Evolutionary conservation across 139 green algal genomes (phyloP).

Genomic region (Pseudopediastrum boryanum): DNA sequence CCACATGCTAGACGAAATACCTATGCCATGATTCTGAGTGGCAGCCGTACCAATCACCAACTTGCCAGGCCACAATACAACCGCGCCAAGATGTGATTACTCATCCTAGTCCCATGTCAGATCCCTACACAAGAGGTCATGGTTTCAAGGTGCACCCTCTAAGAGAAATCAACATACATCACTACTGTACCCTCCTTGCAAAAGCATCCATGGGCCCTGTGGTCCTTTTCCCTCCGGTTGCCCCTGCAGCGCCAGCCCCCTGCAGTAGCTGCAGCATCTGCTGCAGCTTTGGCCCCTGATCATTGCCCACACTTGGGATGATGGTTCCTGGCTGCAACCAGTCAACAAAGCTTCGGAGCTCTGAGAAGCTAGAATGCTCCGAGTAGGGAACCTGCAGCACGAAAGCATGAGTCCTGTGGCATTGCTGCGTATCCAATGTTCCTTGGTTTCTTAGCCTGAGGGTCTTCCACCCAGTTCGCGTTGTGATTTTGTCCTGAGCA

Average conservation of each 20-base stretch:
- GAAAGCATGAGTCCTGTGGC: background rate
- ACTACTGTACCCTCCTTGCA: too few species aligned
- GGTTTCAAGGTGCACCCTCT: too few species aligned
- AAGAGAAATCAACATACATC: too few species aligned
- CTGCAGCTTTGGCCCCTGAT: slow-evolving; percentile 54
- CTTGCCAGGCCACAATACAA: too few species aligned
- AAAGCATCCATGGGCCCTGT: slow-evolving; percentile 25
- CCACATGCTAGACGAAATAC: too few species aligned
- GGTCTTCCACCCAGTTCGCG: too few species aligned
- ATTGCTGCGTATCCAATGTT: background rate
- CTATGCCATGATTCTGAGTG: too few species aligned
- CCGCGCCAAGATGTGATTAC: too few species aligned
- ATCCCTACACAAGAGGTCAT: too few species aligned
- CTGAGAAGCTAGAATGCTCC: slow-evolving; percentile 61
- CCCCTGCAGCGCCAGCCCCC: slow-evolving; percentile 6
- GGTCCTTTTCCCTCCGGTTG: background rate
- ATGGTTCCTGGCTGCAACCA: slow-evolving; percentile 66
- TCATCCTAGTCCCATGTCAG: too few species aligned
- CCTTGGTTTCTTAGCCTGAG: background rate
- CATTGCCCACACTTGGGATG: slow-evolving; percentile 73
- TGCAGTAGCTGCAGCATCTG: slow-evolving; percentile 36
- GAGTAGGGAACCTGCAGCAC: slow-evolving; percentile 60
- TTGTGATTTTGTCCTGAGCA: too few species aligned
- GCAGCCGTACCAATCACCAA: too few species aligned
- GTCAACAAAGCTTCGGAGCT: slow-evolving; percentile 70